These are phyloP conservation scores for Murraya koenigii DNA, from an alignment of 345 rosid species.

Conservation along the genomic window DNA sequence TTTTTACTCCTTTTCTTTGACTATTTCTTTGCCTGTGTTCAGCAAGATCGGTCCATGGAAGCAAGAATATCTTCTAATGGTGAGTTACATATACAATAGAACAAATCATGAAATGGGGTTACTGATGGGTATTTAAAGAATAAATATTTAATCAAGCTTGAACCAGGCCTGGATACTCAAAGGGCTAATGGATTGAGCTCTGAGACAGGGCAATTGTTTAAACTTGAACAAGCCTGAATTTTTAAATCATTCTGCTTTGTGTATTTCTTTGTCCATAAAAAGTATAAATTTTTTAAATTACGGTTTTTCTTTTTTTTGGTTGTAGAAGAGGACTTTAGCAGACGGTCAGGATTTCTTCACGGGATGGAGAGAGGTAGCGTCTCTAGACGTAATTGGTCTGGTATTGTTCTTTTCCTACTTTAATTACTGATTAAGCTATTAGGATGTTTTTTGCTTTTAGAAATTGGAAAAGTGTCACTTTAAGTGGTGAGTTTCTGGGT, in stretches of 20 bases:
- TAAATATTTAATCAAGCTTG: too few species aligned
- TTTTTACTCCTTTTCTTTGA: too few species aligned
- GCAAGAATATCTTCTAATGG: too few species aligned
- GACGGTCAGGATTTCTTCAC: conserved; percentile 59
- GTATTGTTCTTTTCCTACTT: conserved; percentile 74
- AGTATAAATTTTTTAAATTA: conserved; percentile 8
- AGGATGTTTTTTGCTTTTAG: conserved; percentile 9
- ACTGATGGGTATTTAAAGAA: too few species aligned
- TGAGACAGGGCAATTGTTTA: too few species aligned
- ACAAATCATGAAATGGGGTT: too few species aligned
- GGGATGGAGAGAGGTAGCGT: conserved; percentile 99
- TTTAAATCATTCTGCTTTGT: conserved; percentile 4
- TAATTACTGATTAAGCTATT: conserved; percentile 20
- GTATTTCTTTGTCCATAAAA: conserved; percentile 3
- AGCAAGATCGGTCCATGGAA: too few species aligned
- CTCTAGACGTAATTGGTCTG: conserved; percentile 83
- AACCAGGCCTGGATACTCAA: too few species aligned
- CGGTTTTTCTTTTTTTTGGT: conserved; percentile 21
- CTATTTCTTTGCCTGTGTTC: too few species aligned
- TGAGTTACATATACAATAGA: too few species aligned
- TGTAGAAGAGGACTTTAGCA: conserved; percentile 58
- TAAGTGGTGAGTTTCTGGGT: conserved; percentile 9
- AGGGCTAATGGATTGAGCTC: too few species aligned
- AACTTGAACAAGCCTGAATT: too few species aligned
- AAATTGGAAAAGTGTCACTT: conserved; percentile 1